These are phyloP conservation scores for Strigomonas galati DNA, from an alignment of 208 protist genomes.

Conservation along the genomic window DNA sequence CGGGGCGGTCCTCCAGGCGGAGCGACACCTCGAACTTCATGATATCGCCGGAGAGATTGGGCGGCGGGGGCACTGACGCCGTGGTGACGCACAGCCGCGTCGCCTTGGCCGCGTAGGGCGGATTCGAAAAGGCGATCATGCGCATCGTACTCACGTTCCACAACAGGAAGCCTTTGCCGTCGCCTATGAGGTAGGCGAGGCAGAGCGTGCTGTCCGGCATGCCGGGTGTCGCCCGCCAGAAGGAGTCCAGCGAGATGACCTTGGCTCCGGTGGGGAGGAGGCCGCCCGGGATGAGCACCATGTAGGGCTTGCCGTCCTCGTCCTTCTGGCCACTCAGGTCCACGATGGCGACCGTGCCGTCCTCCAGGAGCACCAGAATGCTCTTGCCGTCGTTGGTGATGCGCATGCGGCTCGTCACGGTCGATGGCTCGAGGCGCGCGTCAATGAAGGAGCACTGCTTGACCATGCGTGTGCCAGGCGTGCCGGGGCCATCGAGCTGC, in stretches of 20 bases:
- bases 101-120: constrained; percentile 31
- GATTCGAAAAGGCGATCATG: constrained; percentile 43
- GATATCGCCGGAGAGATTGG: constrained; percentile 57
- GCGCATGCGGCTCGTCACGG: constrained; percentile 27
- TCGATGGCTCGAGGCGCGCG: constrained; percentile 42
- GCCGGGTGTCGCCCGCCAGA: constrained; percentile 43
- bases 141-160: constrained; percentile 74
- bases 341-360: constrained; percentile 62
- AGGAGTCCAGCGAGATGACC: constrained; percentile 52
- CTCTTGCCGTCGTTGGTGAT: constrained; percentile 63
- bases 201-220: constrained; percentile 27
- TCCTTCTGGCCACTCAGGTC: constrained; percentile 50
- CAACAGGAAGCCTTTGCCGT: constrained; percentile 63
- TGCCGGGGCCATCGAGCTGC: constrained; percentile 33
- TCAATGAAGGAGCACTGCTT: constrained; percentile 57
- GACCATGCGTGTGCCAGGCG: constrained; percentile 30
- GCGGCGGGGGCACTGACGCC: constrained; percentile 33
- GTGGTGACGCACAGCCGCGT: constrained; percentile 37
- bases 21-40: constrained; percentile 41
- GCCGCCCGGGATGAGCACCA: constrained; percentile 46
- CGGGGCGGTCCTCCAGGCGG: constrained; percentile 12
- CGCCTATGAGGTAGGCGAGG: constrained; percentile 52
- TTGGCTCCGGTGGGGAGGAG: constrained; percentile 65
- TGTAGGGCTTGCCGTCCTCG: constrained; percentile 37
- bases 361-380: constrained; percentile 63